Conservation (phyloP, 2,329 filamentous ascomycete genomes). For the Volutella citrinella region DNA sequence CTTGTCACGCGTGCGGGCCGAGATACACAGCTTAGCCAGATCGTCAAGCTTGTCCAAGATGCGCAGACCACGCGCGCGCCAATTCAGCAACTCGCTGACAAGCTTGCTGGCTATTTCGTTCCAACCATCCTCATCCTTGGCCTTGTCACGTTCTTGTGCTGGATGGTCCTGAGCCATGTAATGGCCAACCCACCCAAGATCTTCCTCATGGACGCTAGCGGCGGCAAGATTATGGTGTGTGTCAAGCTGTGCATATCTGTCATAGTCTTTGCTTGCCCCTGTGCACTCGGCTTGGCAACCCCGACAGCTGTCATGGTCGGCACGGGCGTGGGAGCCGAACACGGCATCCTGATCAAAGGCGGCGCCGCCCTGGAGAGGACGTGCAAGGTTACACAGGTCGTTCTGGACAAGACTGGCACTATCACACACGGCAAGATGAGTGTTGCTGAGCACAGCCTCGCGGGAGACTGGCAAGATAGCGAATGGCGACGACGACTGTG, state of each 20-base stretch:
- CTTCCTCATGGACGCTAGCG: constrained; percentile 75
- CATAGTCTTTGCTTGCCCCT: constrained; percentile 96
- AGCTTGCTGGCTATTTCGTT: constrained; percentile 89
- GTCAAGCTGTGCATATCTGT: constrained; percentile 97
- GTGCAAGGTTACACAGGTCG: constrained; percentile 84
- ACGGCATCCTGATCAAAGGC: constrained; percentile 97
- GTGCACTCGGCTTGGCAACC: constrained; percentile 90
- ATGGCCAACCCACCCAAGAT: constrained; percentile 82
- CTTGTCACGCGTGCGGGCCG: constrained; percentile 87
- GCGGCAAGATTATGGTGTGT: constrained; percentile 94
- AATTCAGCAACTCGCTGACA: constrained; percentile 90
- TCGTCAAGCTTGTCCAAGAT: constrained; percentile 96
- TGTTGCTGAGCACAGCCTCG: constrained; percentile 69
- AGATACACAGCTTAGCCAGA: constrained; percentile 95
- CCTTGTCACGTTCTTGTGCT: constrained; percentile 77
- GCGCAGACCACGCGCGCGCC: constrained; percentile 92
- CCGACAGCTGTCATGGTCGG: constrained; percentile 99
- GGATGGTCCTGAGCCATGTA: constrained; percentile 93
- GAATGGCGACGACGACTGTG: constrained; percentile 72
- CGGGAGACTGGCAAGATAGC: constrained; percentile 65
- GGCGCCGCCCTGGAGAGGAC: constrained; percentile 88
- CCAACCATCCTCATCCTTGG: constrained; percentile 85
- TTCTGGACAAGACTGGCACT: constrained; percentile 95
- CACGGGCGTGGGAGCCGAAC: constrained; percentile 92
- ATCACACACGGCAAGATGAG: constrained; percentile 95